phyloP scores from a whole-genome alignment of 148 eudicot species.

The Camellia granthamiana region DNA sequence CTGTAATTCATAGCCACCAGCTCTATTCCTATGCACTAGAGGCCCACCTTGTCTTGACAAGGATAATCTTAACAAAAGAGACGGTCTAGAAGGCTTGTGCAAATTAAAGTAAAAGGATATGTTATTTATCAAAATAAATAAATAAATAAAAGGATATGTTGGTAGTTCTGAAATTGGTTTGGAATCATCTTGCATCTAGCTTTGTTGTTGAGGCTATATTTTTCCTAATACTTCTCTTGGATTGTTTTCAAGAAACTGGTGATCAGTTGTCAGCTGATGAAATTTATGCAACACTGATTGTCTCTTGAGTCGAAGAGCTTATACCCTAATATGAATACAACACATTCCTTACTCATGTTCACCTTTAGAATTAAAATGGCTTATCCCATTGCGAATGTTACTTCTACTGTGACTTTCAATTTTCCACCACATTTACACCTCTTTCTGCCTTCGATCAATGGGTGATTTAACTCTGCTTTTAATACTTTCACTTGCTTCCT shows the following conservation, averaged over 20 bases:
- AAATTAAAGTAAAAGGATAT: not conserved
- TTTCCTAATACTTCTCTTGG: not conserved
- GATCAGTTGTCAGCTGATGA: not conserved
- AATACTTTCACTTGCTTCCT: not conserved
- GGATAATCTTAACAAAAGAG: too few species aligned
- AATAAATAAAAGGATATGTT: too few species aligned
- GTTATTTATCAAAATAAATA: too few species aligned
- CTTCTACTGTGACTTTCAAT: not conserved
- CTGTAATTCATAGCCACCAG: not conserved
- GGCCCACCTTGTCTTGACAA: not conserved
- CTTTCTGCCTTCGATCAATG: slow-evolving; percentile 1
- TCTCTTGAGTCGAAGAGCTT: not conserved
- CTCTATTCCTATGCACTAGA: slow-evolving; percentile 5
- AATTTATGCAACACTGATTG: not conserved
- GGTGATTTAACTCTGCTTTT: slow-evolving; percentile 4
- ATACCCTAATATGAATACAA: not conserved
- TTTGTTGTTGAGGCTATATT: not conserved
- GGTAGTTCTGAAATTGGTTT: not conserved
- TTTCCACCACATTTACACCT: not conserved
- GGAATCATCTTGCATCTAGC: not conserved
- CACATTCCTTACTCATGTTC: not conserved
- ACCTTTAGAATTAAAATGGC: not conserved
- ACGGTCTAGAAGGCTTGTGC: not conserved
- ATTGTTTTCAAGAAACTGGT: not conserved
- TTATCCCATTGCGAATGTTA: not conserved